phyloP scores from a whole-genome alignment of 345 rosid species.

The Turritis glabra region DNA sequence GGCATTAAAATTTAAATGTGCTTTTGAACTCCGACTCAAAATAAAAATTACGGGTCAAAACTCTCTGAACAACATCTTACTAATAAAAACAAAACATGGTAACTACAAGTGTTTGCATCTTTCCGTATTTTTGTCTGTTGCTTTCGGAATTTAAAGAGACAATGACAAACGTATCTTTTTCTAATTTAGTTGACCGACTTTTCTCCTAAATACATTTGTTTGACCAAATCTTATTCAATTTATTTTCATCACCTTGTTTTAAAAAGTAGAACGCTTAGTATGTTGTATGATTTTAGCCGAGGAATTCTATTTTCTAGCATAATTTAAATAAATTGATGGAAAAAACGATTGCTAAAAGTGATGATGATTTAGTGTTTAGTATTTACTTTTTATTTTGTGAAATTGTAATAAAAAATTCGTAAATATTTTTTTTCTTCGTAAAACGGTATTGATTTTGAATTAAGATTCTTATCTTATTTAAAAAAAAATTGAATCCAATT shows the following conservation, averaged over 20 bases:
- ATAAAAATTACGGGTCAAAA: conserved; percentile 13
- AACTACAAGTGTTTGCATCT: conserved; percentile 29
- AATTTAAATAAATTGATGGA: neutral
- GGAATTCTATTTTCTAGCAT: too few relatives aligned
- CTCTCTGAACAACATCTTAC: neutral
- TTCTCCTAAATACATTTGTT: conserved; percentile 24
- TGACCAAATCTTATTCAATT: conserved; percentile 3
- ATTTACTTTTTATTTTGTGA: too few relatives aligned
- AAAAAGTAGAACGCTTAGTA: neutral
- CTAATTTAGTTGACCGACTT: conserved; percentile 37
- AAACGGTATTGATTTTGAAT: neutral
- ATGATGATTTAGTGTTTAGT: neutral
- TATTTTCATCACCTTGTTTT: conserved; percentile 13
- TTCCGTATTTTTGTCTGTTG: conserved; percentile 37
- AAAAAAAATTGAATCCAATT: neutral
- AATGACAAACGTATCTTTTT: conserved; percentile 30
- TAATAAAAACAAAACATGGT: conserved; percentile 23
- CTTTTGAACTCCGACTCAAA: neutral
- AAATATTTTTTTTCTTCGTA: neutral
- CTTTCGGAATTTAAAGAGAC: conserved; percentile 31
- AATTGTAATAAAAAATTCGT: too few relatives aligned
- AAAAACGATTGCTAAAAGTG: neutral
- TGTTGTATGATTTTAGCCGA: neutral
- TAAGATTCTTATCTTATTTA: conserved; percentile 7
- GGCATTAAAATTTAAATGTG: neutral